phyloP scores from a whole-genome alignment of 176 grass and related monocot species.

The Puccinellia tenuiflora region DNA sequence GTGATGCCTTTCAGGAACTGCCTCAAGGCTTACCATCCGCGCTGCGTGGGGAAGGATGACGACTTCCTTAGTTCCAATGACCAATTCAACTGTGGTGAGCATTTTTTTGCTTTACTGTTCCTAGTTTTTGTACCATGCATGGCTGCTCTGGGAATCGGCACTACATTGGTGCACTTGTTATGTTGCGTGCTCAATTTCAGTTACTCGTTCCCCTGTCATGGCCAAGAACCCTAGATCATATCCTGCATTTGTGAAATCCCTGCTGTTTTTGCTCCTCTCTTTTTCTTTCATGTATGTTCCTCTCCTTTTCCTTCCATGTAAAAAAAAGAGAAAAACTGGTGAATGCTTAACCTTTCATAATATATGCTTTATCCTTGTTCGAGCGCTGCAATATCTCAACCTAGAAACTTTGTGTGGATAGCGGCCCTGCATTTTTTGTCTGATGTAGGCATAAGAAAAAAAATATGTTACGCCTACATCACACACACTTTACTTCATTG shows the following conservation, averaged over 20 bases:
- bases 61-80: conserved; percentile 28
- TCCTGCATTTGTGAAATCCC: background rate
- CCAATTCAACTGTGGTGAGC: conserved; percentile 61
- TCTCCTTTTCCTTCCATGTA: too few relatives aligned
- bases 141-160: background rate
- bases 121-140: background rate
- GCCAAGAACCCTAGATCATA: background rate
- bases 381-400: background rate
- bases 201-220: background rate
- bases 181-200: background rate
- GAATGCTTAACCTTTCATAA: background rate
- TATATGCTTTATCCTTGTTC: background rate
- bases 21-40: conserved; percentile 66
- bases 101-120: background rate
- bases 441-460: background rate
- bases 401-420: background rate
- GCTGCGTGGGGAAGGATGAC: conserved; percentile 36
- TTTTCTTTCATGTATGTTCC: background rate
- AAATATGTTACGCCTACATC: too few relatives aligned
- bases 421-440: background rate
- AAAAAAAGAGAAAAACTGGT: background rate
- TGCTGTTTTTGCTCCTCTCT: background rate
- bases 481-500: too few relatives aligned
- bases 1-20: conserved; percentile 61
- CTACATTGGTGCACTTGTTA: background rate